Percentiles rank a stretch among this genome's conserved stretches.
These are phyloP conservation scores for Penicillium maclennaniae DNA, from an alignment of 495 filamentous ascomycete genomes.

Conservation along the genomic window DNA sequence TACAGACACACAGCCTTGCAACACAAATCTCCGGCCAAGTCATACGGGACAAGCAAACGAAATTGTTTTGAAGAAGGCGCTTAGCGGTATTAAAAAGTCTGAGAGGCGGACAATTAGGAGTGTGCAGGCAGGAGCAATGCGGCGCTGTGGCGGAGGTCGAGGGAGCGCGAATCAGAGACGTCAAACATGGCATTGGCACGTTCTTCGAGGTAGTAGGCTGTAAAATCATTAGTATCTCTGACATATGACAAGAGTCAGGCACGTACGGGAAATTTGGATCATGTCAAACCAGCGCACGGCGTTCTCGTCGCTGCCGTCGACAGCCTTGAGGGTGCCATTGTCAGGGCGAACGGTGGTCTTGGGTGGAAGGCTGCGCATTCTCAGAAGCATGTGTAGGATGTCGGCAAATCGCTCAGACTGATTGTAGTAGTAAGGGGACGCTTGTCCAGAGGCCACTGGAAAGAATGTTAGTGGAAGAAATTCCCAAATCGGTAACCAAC, in stretches of 20 bases:
- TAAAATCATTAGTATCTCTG: neutral
- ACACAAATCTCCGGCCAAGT: neutral
- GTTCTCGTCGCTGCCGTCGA: conserved; percentile 50
- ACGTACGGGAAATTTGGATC: conserved; percentile 59
- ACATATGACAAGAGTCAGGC: neutral
- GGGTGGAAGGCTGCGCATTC: conserved; percentile 67
- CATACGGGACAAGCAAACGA: neutral
- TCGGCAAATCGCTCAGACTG: conserved; percentile 72
- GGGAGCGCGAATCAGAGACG: conserved; percentile 59
- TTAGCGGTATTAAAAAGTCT: neutral
- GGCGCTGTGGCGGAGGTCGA: conserved; percentile 63
- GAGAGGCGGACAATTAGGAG: neutral
- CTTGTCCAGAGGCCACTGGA: conserved; percentile 68
- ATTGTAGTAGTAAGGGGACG: conserved; percentile 60
- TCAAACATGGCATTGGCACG: conserved; percentile 52
- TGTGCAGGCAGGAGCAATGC: conserved; percentile 50
- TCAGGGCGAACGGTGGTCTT: conserved; percentile 50
- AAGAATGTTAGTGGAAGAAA: neutral
- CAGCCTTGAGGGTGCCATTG: conserved; percentile 51
- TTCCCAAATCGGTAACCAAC: neutral
- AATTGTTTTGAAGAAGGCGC: neutral
- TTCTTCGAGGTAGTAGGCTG: conserved; percentile 43
- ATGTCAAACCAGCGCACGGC: conserved; percentile 58
- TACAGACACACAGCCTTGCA: neutral
- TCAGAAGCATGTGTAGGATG: conserved; percentile 68